phyloP scores from a whole-genome alignment of 192 early-diverging fungal species.

The Coemansia sp. region DNA sequence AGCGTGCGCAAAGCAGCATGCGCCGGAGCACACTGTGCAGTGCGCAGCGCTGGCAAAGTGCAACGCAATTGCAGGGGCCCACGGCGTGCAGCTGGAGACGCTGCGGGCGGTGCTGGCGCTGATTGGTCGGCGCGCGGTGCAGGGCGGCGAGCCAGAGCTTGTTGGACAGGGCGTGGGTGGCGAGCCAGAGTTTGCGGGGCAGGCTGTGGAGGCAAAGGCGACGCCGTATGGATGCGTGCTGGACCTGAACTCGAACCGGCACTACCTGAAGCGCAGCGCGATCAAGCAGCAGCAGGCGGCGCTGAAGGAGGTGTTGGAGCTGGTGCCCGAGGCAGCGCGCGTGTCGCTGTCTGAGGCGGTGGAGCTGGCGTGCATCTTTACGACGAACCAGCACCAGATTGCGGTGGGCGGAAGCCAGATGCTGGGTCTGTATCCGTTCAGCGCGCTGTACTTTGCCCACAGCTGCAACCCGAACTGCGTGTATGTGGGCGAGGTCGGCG shows the following conservation, averaged over 20 bases:
- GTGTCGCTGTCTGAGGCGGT: conserved; percentile 54
- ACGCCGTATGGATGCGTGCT: conserved; percentile 27
- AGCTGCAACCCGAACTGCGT: conserved; percentile 73
- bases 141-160: conserved; percentile 5
- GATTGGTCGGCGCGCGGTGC: conserved; percentile 34
- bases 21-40: conserved; percentile 46
- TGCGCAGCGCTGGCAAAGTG: conserved; percentile 40
- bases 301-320: conserved; percentile 44
- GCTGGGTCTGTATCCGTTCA: conserved; percentile 69
- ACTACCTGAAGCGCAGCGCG: conserved; percentile 42
- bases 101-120: conserved; percentile 48
- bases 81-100: conserved; percentile 36
- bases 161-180: background rate
- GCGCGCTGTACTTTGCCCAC: conserved; percentile 73
- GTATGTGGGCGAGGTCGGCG: conserved; percentile 59
- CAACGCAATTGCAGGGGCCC: conserved; percentile 35
- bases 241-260: conserved; percentile 54
- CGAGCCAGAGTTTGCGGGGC: conserved; percentile 13
- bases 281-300: conserved; percentile 43
- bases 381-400: conserved; percentile 63
- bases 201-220: conserved; percentile 16
- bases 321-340: conserved; percentile 36
- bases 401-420: conserved; percentile 59
- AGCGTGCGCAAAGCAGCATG: conserved; percentile 49
- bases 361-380: conserved; percentile 62